phyloP scores from a whole-genome alignment of 352 stramenopile species.

The Pseudoperonospora humuli region DNA sequence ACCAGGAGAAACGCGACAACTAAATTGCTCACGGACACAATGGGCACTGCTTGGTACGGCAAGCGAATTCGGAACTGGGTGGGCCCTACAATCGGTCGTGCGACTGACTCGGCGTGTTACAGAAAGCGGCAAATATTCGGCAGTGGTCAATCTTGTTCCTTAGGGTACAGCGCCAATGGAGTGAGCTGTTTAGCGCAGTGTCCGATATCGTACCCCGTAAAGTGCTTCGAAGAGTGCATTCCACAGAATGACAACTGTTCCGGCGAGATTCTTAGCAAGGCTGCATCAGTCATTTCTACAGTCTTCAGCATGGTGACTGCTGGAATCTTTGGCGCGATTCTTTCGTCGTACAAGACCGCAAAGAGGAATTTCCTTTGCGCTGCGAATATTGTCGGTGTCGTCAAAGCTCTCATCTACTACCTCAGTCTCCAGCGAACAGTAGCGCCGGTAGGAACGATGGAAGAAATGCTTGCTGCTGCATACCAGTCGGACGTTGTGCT shows the following conservation, averaged over 20 bases:
- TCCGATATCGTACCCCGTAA: conserved; percentile 50
- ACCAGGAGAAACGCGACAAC: conserved; percentile 13
- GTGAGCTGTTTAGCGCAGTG: conserved; percentile 30
- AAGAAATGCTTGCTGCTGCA: conserved; percentile 21
- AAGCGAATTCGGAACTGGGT: conserved; percentile 30
- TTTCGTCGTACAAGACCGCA: conserved; percentile 22
- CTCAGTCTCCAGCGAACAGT: conserved; percentile 12
- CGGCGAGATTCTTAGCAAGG: conserved; percentile 27
- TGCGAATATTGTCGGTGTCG: conserved; percentile 18
- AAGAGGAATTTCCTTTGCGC: conserved; percentile 24
- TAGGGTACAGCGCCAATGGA: conserved; percentile 16
- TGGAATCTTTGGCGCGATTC: conserved; percentile 32
- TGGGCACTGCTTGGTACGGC: conserved; percentile 20
- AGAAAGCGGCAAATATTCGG: conserved; percentile 14
- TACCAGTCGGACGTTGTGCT: conserved; percentile 25
- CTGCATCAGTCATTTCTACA: conserved; percentile 22
- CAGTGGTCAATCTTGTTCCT: conserved; percentile 12
- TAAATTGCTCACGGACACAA: conserved; percentile 15
- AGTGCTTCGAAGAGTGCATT: conserved; percentile 50
- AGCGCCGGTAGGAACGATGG: conserved; percentile 9
- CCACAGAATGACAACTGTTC: conserved; percentile 39
- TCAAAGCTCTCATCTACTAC: conserved; percentile 25
- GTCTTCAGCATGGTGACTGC: conserved; percentile 30
- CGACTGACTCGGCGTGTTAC: conserved; percentile 25
- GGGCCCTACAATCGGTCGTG: conserved; percentile 14